Conservation (phyloP, 495 filamentous ascomycete genomes). For the Massariosphaeria phaeospora region DNA sequence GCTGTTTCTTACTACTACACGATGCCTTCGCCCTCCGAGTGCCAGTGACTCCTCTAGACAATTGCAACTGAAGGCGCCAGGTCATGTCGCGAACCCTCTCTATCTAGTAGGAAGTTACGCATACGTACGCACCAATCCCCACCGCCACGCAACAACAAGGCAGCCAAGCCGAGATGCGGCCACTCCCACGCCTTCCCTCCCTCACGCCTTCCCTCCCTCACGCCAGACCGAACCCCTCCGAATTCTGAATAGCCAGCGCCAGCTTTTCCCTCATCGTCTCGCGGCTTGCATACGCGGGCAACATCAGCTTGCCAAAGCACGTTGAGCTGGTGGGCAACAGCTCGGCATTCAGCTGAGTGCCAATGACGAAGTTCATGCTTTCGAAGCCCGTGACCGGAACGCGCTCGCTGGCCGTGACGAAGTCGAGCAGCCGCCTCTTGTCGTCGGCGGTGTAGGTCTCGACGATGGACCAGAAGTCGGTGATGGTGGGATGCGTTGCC, state of each 20-base stretch:
- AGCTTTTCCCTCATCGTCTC: slow-evolving; percentile 70
- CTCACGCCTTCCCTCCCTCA: not conserved
- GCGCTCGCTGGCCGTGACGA: slow-evolving; percentile 89
- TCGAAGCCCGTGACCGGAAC: slow-evolving; percentile 78
- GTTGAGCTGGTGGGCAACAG: slow-evolving; percentile 76
- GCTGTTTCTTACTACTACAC: no score
- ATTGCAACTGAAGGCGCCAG: no score
- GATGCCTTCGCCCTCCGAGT: no score
- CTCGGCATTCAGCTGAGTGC: slow-evolving; percentile 53
- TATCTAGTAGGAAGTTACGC: no score
- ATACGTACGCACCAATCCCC: no score
- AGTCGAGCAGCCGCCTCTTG: slow-evolving; percentile 74
- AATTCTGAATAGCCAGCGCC: slow-evolving; percentile 76
- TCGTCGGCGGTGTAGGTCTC: slow-evolving; percentile 58
- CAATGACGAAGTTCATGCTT: slow-evolving; percentile 75
- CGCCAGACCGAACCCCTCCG: slow-evolving; percentile 74
- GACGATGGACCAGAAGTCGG: slow-evolving; percentile 79
- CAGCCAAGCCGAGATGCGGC: not conserved
- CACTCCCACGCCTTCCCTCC: not conserved
- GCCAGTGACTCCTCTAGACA: no score
- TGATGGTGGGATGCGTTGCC: slow-evolving; percentile 59
- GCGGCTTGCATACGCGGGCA: slow-evolving; percentile 73
- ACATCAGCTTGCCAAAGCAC: slow-evolving; percentile 78
- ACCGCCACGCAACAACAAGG: not conserved
- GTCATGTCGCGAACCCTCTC: no score